Evolutionary conservation across 208 protist species (phyloP), one percentile per base, ranked within the genome.

Genomic region (Trypanosoma conorhini): DNA sequence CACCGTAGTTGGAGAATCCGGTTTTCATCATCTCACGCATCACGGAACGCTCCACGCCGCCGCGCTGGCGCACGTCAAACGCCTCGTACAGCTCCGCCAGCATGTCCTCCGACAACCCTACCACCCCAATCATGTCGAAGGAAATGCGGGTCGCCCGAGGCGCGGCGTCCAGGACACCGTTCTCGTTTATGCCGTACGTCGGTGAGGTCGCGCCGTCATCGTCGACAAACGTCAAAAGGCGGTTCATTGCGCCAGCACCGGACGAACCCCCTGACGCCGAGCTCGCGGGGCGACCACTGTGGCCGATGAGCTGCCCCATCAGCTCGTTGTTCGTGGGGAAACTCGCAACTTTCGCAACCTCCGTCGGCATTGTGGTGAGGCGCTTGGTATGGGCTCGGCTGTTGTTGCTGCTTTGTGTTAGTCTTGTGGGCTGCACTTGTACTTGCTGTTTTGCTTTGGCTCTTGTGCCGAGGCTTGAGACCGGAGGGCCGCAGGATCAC

Each of bases 91-190:
- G 38, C 22, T 75, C 74, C 1, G 33, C 50, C 19, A 80, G 62
- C 68, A 80, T 80, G 17, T 75, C 63, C 21, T 80, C 56, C 19
- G 67, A 58, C 2, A 74, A 9, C 19, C 50, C 46, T 13, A 4
- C 30, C 21, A 80, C 46, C n/a, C 74, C 74, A 33, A 80, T 22
- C 55, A 70, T 57, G 51, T 80, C 68, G 40, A 80, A 74, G 21
- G 67, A 50, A 5, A 74, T 44, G 48, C 64, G 63, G 12, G 30
- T 52, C 21, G 58, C 40, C 7, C 42, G 33, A 1, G 30, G 26
- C 28, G 22, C 4, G 28, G 7, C 7, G n/a, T 21, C n/a, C 28
- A 44, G 1, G 4, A 7, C n/a, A 26, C 31, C 51, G 22, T 50
- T 44, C 5, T 19, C 19, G 8, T 9, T 10, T 15, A 56, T 44